Evolutionary conservation across 192 early-diverging fungal species (phyloP), one percentile per base, ranked within the genome.

Genomic region (Rhizophlyctis rosea): DNA sequence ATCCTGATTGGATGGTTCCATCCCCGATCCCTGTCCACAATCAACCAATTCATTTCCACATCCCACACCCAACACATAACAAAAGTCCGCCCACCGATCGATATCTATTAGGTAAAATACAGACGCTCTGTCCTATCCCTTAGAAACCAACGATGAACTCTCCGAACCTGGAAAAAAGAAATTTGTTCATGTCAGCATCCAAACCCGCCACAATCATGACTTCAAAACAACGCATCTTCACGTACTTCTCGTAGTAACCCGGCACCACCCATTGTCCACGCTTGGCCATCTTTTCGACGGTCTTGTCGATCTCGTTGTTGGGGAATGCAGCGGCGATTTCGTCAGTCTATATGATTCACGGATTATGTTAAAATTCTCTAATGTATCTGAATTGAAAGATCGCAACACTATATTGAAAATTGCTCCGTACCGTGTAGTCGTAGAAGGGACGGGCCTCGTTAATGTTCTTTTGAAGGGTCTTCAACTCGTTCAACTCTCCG

Each of bases 241-340:
- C 54, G 1, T 51, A 96, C 84, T 87, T 92, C 77, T 95, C 92
- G 81, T 95, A 91, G 85, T 98, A 98, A 55, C 91, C 94, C 50
- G 93, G 91, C 53, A 95, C 87, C 34, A 75, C 83, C 89, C 89
- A 98, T 69, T 94, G 84, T 70, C 91, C 89, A 82, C 93, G 86
- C 81, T 91, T 87, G 67, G 89, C 77, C 88, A 91, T 89, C 70
- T 91, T 90, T 72, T 92, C 92, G 34, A 95, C 89, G 61, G 86
- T 88, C 74, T 82, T 77, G 72, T 88, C 90, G 59, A 98, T 78
- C 58, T 95, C 94, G n/a, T n/a, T n/a, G n/a, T n/a, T n/a, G 32
- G 96, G 96, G 77, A 88, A 90, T 62, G 92, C 91, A 77, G 87
- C 84, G 79, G 90, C 83, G 57, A 98, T 87, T 73, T 98, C 96